Conservation (phyloP, 2,329 filamentous ascomycete genomes). For the Xylariaceae sp. region DNA sequence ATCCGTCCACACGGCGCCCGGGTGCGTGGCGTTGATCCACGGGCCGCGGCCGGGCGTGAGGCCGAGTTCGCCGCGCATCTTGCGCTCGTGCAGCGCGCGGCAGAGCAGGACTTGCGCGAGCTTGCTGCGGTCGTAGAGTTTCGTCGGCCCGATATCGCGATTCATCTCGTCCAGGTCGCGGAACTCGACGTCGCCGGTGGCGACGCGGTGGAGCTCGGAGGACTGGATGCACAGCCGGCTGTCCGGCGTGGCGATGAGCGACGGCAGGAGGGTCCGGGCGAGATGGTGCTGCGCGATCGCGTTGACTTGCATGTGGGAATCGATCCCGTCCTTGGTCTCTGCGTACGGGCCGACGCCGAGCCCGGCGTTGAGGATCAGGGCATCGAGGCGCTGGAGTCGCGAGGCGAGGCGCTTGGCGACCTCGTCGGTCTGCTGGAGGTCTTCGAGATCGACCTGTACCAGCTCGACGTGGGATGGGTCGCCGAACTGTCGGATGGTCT, state of each 20-base stretch:
- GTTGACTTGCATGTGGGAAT: constrained; percentile 29
- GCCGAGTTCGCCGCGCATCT: constrained; percentile 32
- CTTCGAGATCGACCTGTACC: constrained; percentile 41
- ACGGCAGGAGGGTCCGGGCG: constrained; percentile 40
- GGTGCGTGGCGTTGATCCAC: constrained; percentile 45
- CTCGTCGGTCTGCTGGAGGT: constrained; percentile 40
- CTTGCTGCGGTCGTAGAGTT: constrained; percentile 46
- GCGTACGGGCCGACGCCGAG: constrained; percentile 44
- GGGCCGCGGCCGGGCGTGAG: constrained; percentile 30
- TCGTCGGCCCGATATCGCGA: constrained; percentile 41
- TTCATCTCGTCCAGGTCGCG: constrained; percentile 43
- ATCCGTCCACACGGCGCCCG: constrained; percentile 41
- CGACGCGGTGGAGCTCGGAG: constrained; percentile 38
- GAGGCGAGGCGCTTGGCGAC: constrained; percentile 39
- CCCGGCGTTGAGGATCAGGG: constrained; percentile 44
- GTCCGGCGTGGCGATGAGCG: constrained; percentile 39
- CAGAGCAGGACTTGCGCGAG: constrained; percentile 44
- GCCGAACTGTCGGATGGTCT: constrained; percentile 39
- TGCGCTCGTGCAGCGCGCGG: constrained; percentile 36
- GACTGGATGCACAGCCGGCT: constrained; percentile 45
- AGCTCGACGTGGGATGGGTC: constrained; percentile 40
- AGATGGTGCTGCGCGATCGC: constrained; percentile 40
- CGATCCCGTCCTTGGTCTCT: constrained; percentile 44
- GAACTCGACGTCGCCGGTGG: constrained; percentile 36
- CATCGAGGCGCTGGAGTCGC: constrained; percentile 40